phyloP scores from a whole-genome alignment of 139 green algal species.

The Trebouxia sp. region DNA sequence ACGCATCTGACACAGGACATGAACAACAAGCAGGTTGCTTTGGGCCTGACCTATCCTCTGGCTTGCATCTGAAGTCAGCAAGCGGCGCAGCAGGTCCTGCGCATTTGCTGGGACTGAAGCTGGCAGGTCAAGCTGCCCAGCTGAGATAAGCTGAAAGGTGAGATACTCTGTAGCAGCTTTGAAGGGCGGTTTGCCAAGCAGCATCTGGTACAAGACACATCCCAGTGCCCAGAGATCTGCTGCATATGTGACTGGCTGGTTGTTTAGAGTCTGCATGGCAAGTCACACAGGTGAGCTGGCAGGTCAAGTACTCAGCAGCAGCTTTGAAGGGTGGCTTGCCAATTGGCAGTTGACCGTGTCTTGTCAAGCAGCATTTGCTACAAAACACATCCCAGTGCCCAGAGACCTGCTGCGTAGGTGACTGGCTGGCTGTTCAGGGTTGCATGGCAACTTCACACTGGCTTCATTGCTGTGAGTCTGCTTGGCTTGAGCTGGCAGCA shows the following conservation, averaged over 20 bases:
- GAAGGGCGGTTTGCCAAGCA: slow-evolving; percentile 74
- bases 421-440: slow-evolving; percentile 68
- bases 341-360: no score
- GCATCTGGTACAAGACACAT: slow-evolving; percentile 69
- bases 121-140: slow-evolving; percentile 20
- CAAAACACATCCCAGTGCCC: slow-evolving; percentile 80
- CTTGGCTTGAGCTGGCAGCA: no score
- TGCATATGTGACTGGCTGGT: slow-evolving; percentile 58
- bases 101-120: slow-evolving; percentile 41
- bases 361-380: not conserved
- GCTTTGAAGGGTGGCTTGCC: no score
- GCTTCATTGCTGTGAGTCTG: no score
- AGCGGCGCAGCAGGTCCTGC: slow-evolving; percentile 61
- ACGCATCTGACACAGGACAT: not conserved
- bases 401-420: slow-evolving; percentile 73
- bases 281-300: not conserved
- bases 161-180: slow-evolving; percentile 80
- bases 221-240: slow-evolving; percentile 85
- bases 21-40: not conserved
- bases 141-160: slow-evolving; percentile 74
- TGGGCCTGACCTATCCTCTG: slow-evolving; percentile 58
- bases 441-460: slow-evolving; percentile 12
- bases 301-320: no score
- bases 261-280: slow-evolving; percentile 62
- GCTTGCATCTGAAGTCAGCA: slow-evolving; percentile 66